phyloP scores from a whole-genome alignment of 176 grass and related monocot genomes.

The Phoenix roebelenii region DNA sequence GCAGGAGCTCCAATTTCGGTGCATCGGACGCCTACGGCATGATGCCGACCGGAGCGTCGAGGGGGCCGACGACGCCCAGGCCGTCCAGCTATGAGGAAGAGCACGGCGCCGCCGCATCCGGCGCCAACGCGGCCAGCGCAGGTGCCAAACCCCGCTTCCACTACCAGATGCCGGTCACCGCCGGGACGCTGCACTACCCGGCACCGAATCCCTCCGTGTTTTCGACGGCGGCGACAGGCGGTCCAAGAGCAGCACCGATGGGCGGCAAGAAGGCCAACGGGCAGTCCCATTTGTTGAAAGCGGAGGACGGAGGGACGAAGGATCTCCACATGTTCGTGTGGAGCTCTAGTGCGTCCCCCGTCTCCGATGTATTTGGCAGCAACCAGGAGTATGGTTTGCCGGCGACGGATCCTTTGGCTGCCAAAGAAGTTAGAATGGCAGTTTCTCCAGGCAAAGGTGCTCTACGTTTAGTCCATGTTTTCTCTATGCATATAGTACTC shows the following conservation, averaged over 20 bases:
- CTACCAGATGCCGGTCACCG: no score
- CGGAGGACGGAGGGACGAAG: neutral
- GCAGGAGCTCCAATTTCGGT: no score
- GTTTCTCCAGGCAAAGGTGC: conserved; percentile 5
- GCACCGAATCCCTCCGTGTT: conserved; percentile 8
- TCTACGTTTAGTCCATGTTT: no score
- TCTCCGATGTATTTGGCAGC: neutral
- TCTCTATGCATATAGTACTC: no score
- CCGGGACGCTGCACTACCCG: conserved; percentile 4
- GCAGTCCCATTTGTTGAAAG: neutral
- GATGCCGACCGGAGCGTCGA: neutral
- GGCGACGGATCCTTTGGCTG: conserved; percentile 4
- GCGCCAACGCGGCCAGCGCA: neutral
- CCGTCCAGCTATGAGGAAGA: conserved; percentile 12
- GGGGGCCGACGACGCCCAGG: conserved; percentile 5
- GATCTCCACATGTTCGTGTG: no score
- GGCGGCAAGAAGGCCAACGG: conserved; percentile 1
- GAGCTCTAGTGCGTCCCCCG: no score
- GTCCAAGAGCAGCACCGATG: neutral
- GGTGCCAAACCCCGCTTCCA: no score
- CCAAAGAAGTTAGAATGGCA: conserved; percentile 1
- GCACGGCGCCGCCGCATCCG: neutral
- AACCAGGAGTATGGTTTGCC: conserved; percentile 4
- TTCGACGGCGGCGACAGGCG: neutral
- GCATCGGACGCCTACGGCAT: no score